Conservation (phyloP, 768 basidiomycete genomes). For the Leccinum broughii region DNA sequence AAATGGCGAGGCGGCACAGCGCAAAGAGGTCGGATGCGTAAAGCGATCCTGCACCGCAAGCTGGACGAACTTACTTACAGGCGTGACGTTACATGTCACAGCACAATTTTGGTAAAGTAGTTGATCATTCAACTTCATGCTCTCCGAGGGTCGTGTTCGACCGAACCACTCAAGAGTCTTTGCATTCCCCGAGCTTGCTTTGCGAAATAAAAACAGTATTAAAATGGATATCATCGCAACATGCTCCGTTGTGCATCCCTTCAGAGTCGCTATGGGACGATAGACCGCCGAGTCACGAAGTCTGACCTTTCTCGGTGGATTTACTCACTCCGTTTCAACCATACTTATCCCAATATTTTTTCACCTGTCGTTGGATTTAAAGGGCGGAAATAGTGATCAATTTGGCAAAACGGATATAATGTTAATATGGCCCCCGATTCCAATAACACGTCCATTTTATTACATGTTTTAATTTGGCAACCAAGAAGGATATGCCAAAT, state of each 20-base stretch:
- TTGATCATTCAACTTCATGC: constrained; percentile 26
- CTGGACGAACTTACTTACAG: constrained; percentile 38
- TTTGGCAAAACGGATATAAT: not conserved
- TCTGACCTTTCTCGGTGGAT: not conserved
- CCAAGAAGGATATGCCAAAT: constrained; percentile 23
- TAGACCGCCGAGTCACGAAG: not conserved
- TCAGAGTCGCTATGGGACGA: not conserved
- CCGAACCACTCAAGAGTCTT: constrained; percentile 1
- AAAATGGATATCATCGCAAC: not conserved
- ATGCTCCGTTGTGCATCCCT: not conserved
- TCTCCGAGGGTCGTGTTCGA: constrained; percentile 15
- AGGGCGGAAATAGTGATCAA: not conserved
- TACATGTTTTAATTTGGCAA: not conserved
- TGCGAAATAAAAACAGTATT: not conserved
- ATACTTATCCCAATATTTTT: not conserved
- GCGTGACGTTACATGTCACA: constrained; percentile 40
- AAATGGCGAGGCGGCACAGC: constrained; percentile 11
- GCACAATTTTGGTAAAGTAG: constrained; percentile 33
- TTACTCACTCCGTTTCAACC: not conserved
- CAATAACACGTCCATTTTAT: not conserved
- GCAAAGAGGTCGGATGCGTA: constrained; percentile 25
- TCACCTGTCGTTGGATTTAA: not conserved
- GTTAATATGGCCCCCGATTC: not conserved
- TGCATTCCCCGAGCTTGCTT: not conserved
- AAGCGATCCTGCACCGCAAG: constrained; percentile 29